A percentile compares a stretch with the other conserved stretches of the same genome.
phyloP scores from a whole-genome alignment of 805 yeast species.

The Kurtzmaniella fragi region DNA sequence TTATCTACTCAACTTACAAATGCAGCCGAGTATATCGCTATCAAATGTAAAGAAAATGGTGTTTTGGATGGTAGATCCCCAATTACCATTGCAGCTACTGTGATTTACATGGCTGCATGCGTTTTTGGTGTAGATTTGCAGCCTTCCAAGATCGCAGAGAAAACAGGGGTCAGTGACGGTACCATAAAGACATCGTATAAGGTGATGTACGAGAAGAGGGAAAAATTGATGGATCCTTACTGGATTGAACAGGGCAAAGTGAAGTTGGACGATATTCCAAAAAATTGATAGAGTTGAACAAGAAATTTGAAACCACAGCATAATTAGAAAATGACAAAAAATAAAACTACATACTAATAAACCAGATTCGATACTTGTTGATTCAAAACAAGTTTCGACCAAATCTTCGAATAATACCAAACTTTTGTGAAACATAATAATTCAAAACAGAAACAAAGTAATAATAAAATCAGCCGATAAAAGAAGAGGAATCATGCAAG shows the following conservation, averaged over 20 bases:
- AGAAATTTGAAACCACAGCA: too few species aligned
- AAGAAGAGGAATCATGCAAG: too few species aligned
- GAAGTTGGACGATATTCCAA: constrained; percentile 41
- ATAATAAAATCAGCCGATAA: too few species aligned
- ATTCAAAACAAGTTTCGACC: too few species aligned
- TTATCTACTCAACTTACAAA: constrained; percentile 77
- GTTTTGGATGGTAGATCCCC: constrained; percentile 96
- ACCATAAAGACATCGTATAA: constrained; percentile 91
- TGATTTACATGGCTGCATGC: constrained; percentile 89
- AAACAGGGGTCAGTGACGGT: constrained; percentile 95
- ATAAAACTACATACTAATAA: too few species aligned
- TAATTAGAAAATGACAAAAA: too few species aligned
- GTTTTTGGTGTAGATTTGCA: constrained; percentile 74
- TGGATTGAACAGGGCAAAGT: constrained; percentile 72
- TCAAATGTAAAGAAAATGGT: constrained; percentile 84
- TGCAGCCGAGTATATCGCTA: constrained; percentile 90
- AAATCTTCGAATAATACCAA: too few species aligned
- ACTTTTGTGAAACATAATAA: too few species aligned
- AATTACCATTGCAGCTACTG: constrained; percentile 95
- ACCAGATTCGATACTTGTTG: constrained; percentile 8
- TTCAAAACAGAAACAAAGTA: too few species aligned
- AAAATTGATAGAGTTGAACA: constrained; percentile 14
- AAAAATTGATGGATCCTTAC: constrained; percentile 61
- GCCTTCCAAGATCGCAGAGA: constrained; percentile 81
- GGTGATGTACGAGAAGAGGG: constrained; percentile 67